Percentiles rank a stretch among this genome's conserved stretches.
Evolutionary conservation across 2,329 filamentous ascomycete genomes (phyloP).

Genomic region (Aspergillus flavus): DNA sequence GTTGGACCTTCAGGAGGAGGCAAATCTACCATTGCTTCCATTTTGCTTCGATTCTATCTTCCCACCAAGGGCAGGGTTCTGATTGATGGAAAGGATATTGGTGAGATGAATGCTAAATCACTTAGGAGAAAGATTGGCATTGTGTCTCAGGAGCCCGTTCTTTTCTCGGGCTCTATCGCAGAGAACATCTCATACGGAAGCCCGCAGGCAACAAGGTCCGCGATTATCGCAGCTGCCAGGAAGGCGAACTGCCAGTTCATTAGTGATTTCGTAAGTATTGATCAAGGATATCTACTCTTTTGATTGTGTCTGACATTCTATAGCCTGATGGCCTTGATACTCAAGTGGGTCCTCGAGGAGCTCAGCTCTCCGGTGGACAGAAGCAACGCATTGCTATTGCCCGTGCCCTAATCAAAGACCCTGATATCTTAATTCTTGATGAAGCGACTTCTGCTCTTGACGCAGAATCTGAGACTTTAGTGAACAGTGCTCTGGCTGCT

Average conservation of each 20-base stretch:
- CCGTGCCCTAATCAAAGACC: constrained; percentile 88
- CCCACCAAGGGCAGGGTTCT: constrained; percentile 75
- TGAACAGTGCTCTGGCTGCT: constrained; percentile 83
- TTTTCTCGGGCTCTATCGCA: constrained; percentile 77
- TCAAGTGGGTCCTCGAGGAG: constrained; percentile 85
- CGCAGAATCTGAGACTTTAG: constrained; percentile 93
- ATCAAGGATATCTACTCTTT: background rate
- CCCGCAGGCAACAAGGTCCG: constrained; percentile 72
- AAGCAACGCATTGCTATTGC: constrained; percentile 98
- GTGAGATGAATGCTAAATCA: constrained; percentile 88
- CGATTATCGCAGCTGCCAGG: constrained; percentile 83
- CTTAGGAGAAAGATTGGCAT: constrained; percentile 89
- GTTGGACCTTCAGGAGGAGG: constrained; percentile 95
- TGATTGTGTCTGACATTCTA: constrained; percentile 15
- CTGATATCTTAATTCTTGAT: constrained; percentile 94
- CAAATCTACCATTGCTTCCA: constrained; percentile 92
- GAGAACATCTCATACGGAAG: constrained; percentile 91
- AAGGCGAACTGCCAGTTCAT: constrained; percentile 97
- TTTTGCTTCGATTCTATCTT: constrained; percentile 88
- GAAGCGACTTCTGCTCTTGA: constrained; percentile 95
- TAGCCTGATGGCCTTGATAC: constrained; percentile 91
- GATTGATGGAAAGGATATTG: constrained; percentile 83
- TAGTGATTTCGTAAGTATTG: constrained; percentile 72
- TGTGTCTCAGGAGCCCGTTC: constrained; percentile 91
- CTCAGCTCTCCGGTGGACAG: constrained; percentile 92